Percentiles rank a stretch among this genome's conserved stretches.
Conservation (phyloP, 2,329 filamentous ascomycete species). For the Beauveria brongniartii region DNA sequence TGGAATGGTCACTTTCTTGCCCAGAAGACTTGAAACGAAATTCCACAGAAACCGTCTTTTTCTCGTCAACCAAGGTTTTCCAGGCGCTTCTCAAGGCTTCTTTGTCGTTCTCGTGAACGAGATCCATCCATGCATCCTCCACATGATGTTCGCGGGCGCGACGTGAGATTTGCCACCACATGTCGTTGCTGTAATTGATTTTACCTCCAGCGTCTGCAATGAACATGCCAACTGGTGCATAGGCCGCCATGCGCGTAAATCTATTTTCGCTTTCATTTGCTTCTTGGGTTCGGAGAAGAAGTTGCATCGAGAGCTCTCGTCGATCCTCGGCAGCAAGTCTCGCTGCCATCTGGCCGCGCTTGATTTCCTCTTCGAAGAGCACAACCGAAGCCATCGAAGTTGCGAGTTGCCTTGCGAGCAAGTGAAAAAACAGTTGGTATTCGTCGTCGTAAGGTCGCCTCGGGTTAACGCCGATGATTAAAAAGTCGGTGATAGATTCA, state of each 20-base stretch:
- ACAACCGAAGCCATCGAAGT: slow-evolving; percentile 77
- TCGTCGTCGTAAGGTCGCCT: slow-evolving; percentile 72
- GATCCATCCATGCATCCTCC: slow-evolving; percentile 63
- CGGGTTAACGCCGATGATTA: slow-evolving; percentile 72
- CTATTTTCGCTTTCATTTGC: slow-evolving; percentile 63
- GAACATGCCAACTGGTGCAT: slow-evolving; percentile 77
- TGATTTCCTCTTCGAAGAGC: slow-evolving; percentile 76
- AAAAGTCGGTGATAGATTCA: slow-evolving; percentile 66
- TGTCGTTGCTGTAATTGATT: slow-evolving; percentile 76
- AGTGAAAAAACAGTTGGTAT: slow-evolving; percentile 68
- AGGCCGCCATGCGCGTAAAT: slow-evolving; percentile 78
- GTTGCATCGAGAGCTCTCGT: slow-evolving; percentile 67
- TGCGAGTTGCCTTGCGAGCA: slow-evolving; percentile 66
- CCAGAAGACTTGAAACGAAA: slow-evolving; percentile 67
- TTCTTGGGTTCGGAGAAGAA: slow-evolving; percentile 56
- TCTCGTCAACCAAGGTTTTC: slow-evolving; percentile 52
- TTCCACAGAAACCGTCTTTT: slow-evolving; percentile 58
- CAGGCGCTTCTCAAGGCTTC: slow-evolving; percentile 51
- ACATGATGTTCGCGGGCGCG: slow-evolving; percentile 51
- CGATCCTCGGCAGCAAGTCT: slow-evolving; percentile 67
- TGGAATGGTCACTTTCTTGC: slow-evolving; percentile 48
- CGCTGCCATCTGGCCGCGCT: slow-evolving; percentile 63
- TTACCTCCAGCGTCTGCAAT: slow-evolving; percentile 65
- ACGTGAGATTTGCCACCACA: slow-evolving; percentile 64
- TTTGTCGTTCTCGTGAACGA: slow-evolving; percentile 59